A percentile compares a stretch with the other conserved stretches of the same genome.
Evolutionary conservation across 129 eudicot species (phyloP).

Genomic region (Chrysanthemum makinoi): DNA sequence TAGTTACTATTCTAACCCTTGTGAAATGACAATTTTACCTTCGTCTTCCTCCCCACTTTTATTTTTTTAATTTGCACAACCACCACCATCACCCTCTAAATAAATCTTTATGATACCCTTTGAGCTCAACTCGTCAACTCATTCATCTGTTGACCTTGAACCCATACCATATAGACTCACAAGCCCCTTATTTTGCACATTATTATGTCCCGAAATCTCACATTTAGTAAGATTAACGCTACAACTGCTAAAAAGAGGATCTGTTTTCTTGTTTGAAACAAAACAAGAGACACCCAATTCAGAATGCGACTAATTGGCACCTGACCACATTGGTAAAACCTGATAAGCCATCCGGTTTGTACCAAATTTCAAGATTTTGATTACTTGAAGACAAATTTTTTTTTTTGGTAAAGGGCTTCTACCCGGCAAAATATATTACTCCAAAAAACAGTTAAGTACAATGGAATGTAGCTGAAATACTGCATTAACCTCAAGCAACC

Average conservation of each 20-base stretch:
- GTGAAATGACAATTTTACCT: too few species aligned
- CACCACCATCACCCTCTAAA: too few species aligned
- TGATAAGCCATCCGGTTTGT: neutral
- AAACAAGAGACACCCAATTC: neutral
- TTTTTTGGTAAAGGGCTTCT: too few species aligned
- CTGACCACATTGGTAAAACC: neutral
- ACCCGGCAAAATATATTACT: too few species aligned
- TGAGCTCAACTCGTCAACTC: neutral
- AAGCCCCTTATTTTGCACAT: neutral
- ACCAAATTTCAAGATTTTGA: constrained; percentile 2
- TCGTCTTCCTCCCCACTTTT: too few species aligned
- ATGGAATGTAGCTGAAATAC: too few species aligned
- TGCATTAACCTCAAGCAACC: too few species aligned
- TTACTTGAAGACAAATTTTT: too few species aligned
- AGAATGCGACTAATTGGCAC: neutral
- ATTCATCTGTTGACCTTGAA: constrained; percentile 4
- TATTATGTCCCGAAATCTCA: neutral
- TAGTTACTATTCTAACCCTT: too few species aligned
- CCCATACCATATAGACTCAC: neutral
- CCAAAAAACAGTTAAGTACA: too few species aligned
- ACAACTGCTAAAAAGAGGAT: neutral
- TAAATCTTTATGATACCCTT: neutral
- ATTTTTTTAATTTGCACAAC: too few species aligned
- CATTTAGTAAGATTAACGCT: neutral
- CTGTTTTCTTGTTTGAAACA: neutral